Evolutionary conservation across 2,329 filamentous ascomycete genomes (phyloP).

Genomic region (Gyromitra esculenta): DNA sequence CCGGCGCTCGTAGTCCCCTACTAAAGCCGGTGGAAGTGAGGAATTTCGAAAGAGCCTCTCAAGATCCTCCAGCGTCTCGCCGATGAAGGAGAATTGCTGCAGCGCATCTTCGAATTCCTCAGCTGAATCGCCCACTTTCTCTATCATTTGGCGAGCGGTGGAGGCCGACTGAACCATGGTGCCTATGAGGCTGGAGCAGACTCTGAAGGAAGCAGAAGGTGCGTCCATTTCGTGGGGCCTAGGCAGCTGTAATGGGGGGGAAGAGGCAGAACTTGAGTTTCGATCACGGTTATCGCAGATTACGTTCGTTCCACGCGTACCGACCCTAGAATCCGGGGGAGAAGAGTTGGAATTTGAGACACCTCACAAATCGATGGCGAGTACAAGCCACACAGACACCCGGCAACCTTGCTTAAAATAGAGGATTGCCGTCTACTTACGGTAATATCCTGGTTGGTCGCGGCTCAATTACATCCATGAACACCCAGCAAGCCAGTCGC

Average conservation of each 20-base stretch:
- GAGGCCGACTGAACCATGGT: background rate
- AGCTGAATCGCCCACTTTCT: background rate
- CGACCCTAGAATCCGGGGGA: background rate
- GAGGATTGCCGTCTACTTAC: too few relatives aligned
- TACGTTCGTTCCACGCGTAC: background rate
- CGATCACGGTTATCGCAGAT: background rate
- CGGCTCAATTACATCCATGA: too few relatives aligned
- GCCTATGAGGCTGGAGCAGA: constrained; percentile 4
- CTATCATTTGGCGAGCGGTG: constrained; percentile 1
- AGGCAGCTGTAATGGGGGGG: background rate
- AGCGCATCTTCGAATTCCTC: constrained; percentile 8
- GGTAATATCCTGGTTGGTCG: too few relatives aligned
- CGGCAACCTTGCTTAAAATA: background rate
- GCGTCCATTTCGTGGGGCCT: background rate
- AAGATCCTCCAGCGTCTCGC: background rate
- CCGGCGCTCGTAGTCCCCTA: constrained; percentile 1
- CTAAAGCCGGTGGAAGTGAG: background rate
- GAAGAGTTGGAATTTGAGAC: background rate
- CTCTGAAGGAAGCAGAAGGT: background rate
- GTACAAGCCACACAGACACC: background rate
- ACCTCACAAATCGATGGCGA: background rate
- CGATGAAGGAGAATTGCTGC: background rate
- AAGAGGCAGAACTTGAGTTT: background rate
- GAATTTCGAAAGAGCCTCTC: constrained; percentile 1
- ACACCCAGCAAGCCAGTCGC: too few relatives aligned